phyloP scores from a whole-genome alignment of 1,284 basidiomycete species.

The Irpex sp. region DNA sequence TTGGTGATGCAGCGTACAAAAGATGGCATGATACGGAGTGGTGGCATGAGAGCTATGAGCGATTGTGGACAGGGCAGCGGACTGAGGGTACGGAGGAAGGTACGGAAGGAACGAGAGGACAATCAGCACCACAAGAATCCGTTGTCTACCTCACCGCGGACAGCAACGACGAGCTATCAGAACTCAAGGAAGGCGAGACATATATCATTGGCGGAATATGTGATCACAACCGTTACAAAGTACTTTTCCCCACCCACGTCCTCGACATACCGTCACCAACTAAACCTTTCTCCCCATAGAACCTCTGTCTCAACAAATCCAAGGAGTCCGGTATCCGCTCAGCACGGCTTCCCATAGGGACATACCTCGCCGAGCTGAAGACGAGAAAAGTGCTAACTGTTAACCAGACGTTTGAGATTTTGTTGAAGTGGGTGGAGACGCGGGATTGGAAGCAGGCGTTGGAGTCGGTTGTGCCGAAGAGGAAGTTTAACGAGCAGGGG shows the following conservation, averaged over 20 bases:
- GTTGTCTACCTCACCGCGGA: conserved; percentile 96
- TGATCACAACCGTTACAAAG: conserved; percentile 97
- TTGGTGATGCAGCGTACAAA: conserved; percentile 68
- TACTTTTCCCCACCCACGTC: conserved; percentile 27
- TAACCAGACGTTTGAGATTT: conserved; percentile 94
- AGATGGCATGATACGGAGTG: conserved; percentile 84
- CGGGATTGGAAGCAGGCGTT: conserved; percentile 83
- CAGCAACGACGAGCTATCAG: conserved; percentile 79
- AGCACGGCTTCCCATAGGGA: conserved; percentile 91
- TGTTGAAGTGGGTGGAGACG: conserved; percentile 85
- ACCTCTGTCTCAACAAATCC: conserved; percentile 89
- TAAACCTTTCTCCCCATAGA: conserved; percentile 42
- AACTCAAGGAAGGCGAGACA: conserved; percentile 79
- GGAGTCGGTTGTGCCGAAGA: conserved; percentile 81
- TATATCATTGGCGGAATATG: conserved; percentile 98
- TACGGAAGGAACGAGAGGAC: not conserved
- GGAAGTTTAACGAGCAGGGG: conserved; percentile 68
- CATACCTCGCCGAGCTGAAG: conserved; percentile 76
- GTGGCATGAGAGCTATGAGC: conserved; percentile 73
- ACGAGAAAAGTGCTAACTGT: conserved; percentile 97
- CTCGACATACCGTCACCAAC: not conserved
- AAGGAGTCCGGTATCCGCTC: conserved; percentile 70
- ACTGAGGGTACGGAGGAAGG: conserved; percentile 10
- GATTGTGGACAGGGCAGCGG: conserved; percentile 50
- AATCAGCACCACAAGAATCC: conserved; percentile 36